These are phyloP conservation scores for Penicillium steckii DNA, from an alignment of 495 filamentous ascomycete species.

Conservation along the genomic window DNA sequence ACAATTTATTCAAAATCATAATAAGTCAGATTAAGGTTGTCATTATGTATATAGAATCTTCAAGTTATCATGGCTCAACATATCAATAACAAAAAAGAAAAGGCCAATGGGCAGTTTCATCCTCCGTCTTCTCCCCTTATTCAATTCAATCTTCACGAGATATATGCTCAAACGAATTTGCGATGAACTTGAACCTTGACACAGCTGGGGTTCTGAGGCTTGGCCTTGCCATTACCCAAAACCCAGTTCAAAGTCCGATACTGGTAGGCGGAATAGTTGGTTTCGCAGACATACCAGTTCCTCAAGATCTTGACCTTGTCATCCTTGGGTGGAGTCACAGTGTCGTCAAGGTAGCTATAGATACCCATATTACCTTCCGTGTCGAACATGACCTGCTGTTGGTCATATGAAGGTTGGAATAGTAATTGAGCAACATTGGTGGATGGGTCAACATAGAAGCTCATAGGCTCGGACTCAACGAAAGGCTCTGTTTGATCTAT, in stretches of 20 bases:
- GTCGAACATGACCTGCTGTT: conserved; percentile 44
- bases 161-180: conserved; percentile 5
- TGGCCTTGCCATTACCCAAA: conserved; percentile 25
- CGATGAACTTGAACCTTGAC: conserved; percentile 43
- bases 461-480: conserved; percentile 35
- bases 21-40: background rate
- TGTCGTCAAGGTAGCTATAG: conserved; percentile 45
- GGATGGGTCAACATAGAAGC: conserved; percentile 35
- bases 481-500: conserved; percentile 1
- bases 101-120: no score
- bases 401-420: conserved; percentile 33
- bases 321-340: conserved; percentile 17
- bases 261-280: conserved; percentile 47
- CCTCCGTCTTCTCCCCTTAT: background rate
- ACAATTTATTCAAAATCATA: background rate
- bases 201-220: conserved; percentile 58
- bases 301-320: conserved; percentile 26
- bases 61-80: background rate
- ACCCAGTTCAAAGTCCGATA: conserved; percentile 53
- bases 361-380: conserved; percentile 38
- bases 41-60: background rate
- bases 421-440: conserved; percentile 54
- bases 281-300: conserved; percentile 52
- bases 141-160: background rate
- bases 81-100: no score